A percentile compares a stretch with the other conserved stretches of the same genome.
These are phyloP conservation scores for Neonectria neomacrospora DNA, from an alignment of 2,329 filamentous ascomycete genomes.

Conservation along the genomic window DNA sequence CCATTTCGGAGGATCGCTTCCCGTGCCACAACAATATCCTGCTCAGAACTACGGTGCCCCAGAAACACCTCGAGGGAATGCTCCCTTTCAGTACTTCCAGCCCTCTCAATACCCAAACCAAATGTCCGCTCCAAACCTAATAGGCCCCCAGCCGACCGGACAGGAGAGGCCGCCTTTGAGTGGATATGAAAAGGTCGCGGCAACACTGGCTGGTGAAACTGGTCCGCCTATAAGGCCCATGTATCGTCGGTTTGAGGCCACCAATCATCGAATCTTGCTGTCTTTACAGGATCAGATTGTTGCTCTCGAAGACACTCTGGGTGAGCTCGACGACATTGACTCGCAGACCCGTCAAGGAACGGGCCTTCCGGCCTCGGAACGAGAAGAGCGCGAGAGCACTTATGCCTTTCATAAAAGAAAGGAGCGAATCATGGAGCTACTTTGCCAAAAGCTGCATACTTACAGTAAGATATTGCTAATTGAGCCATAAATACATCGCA, in stretches of 20 bases:
- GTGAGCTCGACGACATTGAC: constrained; percentile 71
- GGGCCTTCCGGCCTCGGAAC: constrained; percentile 68
- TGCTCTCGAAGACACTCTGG: constrained; percentile 83
- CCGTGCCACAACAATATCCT: constrained; percentile 10
- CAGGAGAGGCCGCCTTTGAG: constrained; percentile 56
- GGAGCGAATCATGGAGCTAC: background rate
- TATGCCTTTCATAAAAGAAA: constrained; percentile 12
- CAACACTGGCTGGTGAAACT: constrained; percentile 55
- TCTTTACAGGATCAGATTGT: constrained; percentile 87
- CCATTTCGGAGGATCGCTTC: constrained; percentile 7
- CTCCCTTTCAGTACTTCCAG: constrained; percentile 21
- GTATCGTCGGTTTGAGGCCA: constrained; percentile 83
- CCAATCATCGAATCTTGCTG: constrained; percentile 85
- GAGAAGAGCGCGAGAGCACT: constrained; percentile 55
- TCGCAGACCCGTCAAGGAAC: constrained; percentile 57
- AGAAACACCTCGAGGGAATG: constrained; percentile 20
- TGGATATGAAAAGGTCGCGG: constrained; percentile 73
- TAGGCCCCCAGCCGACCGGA: constrained; percentile 2
- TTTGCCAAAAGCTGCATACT: constrained; percentile 66
- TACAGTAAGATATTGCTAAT: constrained; percentile 64
- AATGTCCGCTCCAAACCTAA: constrained; percentile 8
- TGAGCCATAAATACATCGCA: background rate
- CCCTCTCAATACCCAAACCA: constrained; percentile 17
- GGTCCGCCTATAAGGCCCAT: constrained; percentile 64
- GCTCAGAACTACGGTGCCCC: constrained; percentile 11